Evolutionary conservation across 768 basidiomycete genomes (phyloP).

Genomic region (Amanita inopinata): DNA sequence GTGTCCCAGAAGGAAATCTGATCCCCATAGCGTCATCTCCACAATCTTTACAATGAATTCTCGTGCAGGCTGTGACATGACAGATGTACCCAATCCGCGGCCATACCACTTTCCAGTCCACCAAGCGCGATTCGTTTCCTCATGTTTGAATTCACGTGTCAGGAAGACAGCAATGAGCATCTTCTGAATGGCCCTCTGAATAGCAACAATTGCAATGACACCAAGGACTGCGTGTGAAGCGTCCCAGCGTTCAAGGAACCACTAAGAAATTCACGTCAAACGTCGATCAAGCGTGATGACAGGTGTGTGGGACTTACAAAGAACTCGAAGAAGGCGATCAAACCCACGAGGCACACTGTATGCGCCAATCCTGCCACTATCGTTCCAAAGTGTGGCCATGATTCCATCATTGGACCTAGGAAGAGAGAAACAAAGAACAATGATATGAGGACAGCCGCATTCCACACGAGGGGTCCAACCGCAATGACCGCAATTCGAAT

Average conservation of each 20-base stretch:
- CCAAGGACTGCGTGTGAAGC: conserved; percentile 95
- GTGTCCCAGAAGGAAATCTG: conserved; percentile 85
- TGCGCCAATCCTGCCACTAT: conserved; percentile 93
- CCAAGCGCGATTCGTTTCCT: conserved; percentile 97
- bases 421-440: conserved; percentile 91
- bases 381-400: conserved; percentile 81
- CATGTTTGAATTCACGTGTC: conserved; percentile 96
- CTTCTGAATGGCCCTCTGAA: conserved; percentile 92
- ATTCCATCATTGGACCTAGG: conserved; percentile 81
- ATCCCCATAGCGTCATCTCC: conserved; percentile 94
- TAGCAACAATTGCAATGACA: conserved; percentile 77
- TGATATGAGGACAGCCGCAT: conserved; percentile 74
- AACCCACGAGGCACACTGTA: conserved; percentile 67
- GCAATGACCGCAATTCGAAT: conserved; percentile 84
- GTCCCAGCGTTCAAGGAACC: conserved; percentile 96
- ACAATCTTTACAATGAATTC: conserved; percentile 98
- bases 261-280: conserved; percentile 33
- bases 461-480: conserved; percentile 91
- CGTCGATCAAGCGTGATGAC: conserved; percentile 15
- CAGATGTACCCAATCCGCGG: conserved; percentile 81
- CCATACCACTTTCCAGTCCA: conserved; percentile 99
- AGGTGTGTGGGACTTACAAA: conserved; percentile 55
- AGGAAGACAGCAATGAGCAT: conserved; percentile 90
- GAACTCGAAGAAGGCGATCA: conserved; percentile 91
- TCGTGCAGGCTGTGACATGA: conserved; percentile 90